Evolutionary conservation across 257 asterid species (phyloP), one percentile per base, ranked within the genome.

Genomic region (Nicotiana knightiana): DNA sequence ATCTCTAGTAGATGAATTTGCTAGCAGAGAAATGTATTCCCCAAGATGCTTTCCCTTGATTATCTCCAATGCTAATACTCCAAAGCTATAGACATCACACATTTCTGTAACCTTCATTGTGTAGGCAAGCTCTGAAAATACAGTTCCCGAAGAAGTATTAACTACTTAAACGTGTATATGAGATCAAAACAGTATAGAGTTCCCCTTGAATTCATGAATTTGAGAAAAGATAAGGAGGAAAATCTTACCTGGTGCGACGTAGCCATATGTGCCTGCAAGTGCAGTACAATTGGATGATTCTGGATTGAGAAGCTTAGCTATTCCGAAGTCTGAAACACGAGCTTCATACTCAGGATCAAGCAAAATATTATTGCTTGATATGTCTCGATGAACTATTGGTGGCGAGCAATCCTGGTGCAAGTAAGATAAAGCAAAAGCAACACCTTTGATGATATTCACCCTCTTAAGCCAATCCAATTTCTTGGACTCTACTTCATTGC

Each of bases 11-110:
- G 59, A 76, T 0, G 43, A 32, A 75, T 48, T 54, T 57, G 62
- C 63, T 9, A 70, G 26, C 32, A 16, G 7, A 35, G 24, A 9
- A 32, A 70, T 15, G 15, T 33, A 68, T 7, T 82, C 81, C n/a
- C 76, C 64, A 3, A 16, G 76, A 73, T 82, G 84, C 21, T 81
- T 70, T 6, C 84, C 84, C 48, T 32, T 37, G 68, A 81, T 70
- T 64, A 81, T 55, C 77, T 81, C 84, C 79, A 81, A 70, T n/a
- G 80, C 68, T 24, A 81, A 24, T 12, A 81, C 73, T 81, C 84
- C 84, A 54, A 81, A 81, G 68, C 84, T 70, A 59, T 81, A 81
- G 21, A 81, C 84, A 12, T 81, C 84, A 59, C 84, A 81, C 67
- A 54, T 81, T 57, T 70, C 63, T 3, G 84, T 81, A 1, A 81